Base-by-base conservation (phyloP, 768 basidiomycete genomes). In the Lentinula sp. region DNA sequence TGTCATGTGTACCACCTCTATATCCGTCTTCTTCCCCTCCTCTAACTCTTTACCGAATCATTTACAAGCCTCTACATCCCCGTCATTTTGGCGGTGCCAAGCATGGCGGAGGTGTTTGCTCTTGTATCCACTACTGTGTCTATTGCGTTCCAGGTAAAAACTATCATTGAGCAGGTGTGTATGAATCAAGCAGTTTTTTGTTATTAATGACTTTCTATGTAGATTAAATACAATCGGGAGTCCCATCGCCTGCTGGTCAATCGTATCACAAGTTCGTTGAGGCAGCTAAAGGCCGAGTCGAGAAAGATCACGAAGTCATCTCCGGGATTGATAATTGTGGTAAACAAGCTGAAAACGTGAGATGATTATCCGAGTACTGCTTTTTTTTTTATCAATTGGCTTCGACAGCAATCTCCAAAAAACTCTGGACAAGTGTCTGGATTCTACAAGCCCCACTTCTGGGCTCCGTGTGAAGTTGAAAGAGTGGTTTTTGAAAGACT, bases 1-100 rank as follows among this genome's bases (percentile, higher is more conserved):
- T 60, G 71, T 61, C 2, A 51, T 33, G 16, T 62, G 28, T 59
- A 56, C 50, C 61, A 56, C 23, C 42, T 62, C 49, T 64, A 61
- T 58, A 28, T 66, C 18, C 62, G 61, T 41, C 61, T 60, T 52
- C 46, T 46, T 46, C 9, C 53, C 52, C 13, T 62, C 58, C 36
- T 49, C 12, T 3, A 23, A 28, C 23, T 42, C 18, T 7, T 18
- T 37, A 15, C 43, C 36, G 15, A 20, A 9, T 52, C 16, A n/a
- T 56, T 18, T 13, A 28, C 18, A n/a, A 23, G 3, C 28, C 28
- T 28, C 28, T 28, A 28, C 28, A 28, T 3, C 28, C 6, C n/a
- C 57, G 23, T 43, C 45, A 32, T 48, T 59, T 37, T 43, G 57
- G 33, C 57, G 28, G 46, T 16, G 18, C 32, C 56, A 43, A 28